Evolutionary conservation across 208 protist species (phyloP), one percentile per base, ranked within the genome.

Genomic region (Crithidia fasciculata): DNA sequence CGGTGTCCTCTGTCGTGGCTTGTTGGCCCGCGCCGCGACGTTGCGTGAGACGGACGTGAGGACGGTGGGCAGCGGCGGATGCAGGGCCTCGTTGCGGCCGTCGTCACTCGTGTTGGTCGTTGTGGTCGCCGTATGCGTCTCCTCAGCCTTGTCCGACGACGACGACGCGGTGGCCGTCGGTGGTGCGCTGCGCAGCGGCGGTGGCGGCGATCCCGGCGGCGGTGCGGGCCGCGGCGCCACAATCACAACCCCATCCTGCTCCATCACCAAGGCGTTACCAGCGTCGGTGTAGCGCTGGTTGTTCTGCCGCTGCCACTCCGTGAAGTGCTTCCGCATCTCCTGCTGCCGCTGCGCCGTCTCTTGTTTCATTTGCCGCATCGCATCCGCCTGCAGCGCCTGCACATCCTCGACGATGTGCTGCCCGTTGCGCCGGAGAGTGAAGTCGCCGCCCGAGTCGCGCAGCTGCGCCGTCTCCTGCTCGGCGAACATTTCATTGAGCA

Each of bases 221-320:
- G 77, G 71, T 12, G 44, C 40, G 5, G 73, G 45, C 8, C 77
- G 74, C 39, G 75, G 86, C 0, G 84, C 77, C 16, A 93, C 74
- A 49, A 91, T 86, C 8, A 85, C 54, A 7, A 91, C 82, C 15
- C 81, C 84, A 47, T 75, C 76, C 9, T 81, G 58, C 47, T 83
- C 81, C 39, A 69, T 84, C 47, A 87, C 79, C n/a, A 81, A 52
- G 43, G 76, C 67, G 45, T 87, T 88, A 40, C 69, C 76, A 8
- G 77, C 79, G 15, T 54, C 75, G 39, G 80, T 83, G 58, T 80
- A 72, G 15, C 71, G 69, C 73, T 82, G 68, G 43, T 84, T 80
- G 49, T 85, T 83, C 53, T 78, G 62, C 49, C 85, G 80, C 49
- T 86, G 74, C 77, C 69, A 74, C 47, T 88, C 74, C 7, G 77